Percentiles rank a stretch among this genome's conserved stretches.
phyloP scores from a whole-genome alignment of 345 rosid genomes.

The Pistacia atlantica region DNA sequence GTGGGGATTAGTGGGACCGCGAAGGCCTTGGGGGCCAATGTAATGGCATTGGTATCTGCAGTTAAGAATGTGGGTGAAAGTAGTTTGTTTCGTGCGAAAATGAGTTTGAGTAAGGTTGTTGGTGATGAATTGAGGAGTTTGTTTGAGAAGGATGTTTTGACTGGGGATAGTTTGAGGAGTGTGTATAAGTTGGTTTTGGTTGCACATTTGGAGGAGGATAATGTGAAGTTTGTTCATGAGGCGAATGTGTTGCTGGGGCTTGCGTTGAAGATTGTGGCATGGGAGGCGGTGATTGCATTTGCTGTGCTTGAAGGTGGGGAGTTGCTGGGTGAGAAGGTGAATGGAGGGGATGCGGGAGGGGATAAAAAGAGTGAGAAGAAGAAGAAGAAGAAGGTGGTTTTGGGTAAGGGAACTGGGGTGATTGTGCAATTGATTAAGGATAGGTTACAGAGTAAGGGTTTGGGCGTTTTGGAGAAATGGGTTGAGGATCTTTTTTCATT shows the following conservation, averaged over 20 bases:
- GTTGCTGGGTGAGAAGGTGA: slow-evolving; percentile 36
- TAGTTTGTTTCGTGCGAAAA: slow-evolving; percentile 47
- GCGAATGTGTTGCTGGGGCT: slow-evolving; percentile 42
- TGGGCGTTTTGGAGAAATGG: slow-evolving; percentile 40
- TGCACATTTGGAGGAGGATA: slow-evolving; percentile 42
- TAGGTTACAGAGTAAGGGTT: slow-evolving; percentile 39
- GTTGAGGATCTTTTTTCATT: slow-evolving; percentile 43
- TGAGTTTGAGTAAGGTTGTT: slow-evolving; percentile 43
- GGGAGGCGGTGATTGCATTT: slow-evolving; percentile 75
- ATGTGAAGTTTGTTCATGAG: slow-evolving; percentile 49
- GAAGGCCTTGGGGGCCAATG: slow-evolving; percentile 33
- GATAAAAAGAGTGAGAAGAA: slow-evolving; percentile 66
- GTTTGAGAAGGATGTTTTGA: slow-evolving; percentile 33
- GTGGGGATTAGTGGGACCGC: slow-evolving; percentile 31
- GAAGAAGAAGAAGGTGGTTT: slow-evolving; percentile 63
- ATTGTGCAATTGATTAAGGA: slow-evolving; percentile 71
- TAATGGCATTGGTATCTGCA: slow-evolving; percentile 43
- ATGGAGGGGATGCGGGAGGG: slow-evolving; percentile 37
- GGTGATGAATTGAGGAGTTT: slow-evolving; percentile 30
- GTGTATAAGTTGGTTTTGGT: slow-evolving; percentile 35
- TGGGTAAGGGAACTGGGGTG: slow-evolving; percentile 75
- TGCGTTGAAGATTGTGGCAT: slow-evolving; percentile 72
- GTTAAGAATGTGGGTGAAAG: slow-evolving; percentile 53
- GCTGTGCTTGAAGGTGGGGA: slow-evolving; percentile 65
- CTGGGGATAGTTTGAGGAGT: slow-evolving; percentile 27